Percentiles rank a stretch among this genome's conserved stretches.
Conservation (phyloP, 106 monocot species). For the Dioscorea zingiberensis region DNA sequence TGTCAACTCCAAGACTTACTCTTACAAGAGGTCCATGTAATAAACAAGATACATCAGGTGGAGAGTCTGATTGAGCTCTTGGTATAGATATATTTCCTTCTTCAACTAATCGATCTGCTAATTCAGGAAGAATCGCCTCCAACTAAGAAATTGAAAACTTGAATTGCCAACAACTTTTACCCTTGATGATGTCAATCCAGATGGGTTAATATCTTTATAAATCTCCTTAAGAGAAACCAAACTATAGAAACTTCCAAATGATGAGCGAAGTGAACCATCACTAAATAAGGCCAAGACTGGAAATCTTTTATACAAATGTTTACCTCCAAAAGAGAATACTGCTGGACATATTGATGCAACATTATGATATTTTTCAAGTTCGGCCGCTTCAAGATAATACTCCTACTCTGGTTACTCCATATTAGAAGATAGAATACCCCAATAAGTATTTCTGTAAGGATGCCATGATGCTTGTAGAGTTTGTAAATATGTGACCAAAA, state of each 20-base stretch:
- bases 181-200: slow-evolving; percentile 48
- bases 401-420: slow-evolving; percentile 89
- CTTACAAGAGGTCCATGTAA: slow-evolving; percentile 85
- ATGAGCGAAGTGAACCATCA: slow-evolving; percentile 93
- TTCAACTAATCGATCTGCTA: slow-evolving; percentile 33
- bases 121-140: slow-evolving; percentile 85
- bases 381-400: slow-evolving; percentile 67
- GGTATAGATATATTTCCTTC: slow-evolving; percentile 22
- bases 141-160: slow-evolving; percentile 70
- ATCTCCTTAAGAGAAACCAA: slow-evolving; percentile 57
- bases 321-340: slow-evolving; percentile 78
- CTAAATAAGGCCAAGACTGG: slow-evolving; percentile 85
- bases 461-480: slow-evolving; percentile 74
- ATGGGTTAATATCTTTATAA: slow-evolving; percentile 63
- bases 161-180: slow-evolving; percentile 48
- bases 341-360: slow-evolving; percentile 59
- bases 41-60: slow-evolving; percentile 68
- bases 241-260: slow-evolving; percentile 87
- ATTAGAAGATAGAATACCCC: slow-evolving; percentile 77
- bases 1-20: slow-evolving; percentile 24
- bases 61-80: slow-evolving; percentile 71
- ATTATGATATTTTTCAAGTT: slow-evolving; percentile 32
- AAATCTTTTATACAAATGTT: slow-evolving; percentile 92
- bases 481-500: slow-evolving; percentile 36
- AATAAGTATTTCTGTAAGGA: slow-evolving; percentile 63